These are phyloP conservation scores for Kwoniella newhampshirensis DNA, from an alignment of 768 basidiomycete species.

Conservation along the genomic window DNA sequence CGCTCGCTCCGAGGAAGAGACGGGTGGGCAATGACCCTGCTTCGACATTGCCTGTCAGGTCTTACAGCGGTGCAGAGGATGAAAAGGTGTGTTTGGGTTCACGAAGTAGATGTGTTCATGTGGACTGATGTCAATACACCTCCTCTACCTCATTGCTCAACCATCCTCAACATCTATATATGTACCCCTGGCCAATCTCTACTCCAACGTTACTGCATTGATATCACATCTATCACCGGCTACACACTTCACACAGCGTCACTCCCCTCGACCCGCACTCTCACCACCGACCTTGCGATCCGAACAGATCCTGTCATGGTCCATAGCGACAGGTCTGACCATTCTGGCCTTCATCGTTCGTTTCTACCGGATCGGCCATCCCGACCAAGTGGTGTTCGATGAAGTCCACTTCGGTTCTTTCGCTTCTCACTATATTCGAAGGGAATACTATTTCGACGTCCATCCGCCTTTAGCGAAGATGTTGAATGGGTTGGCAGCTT, in stretches of 20 bases:
- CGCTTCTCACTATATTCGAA: conserved; percentile 83
- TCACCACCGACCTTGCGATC: conserved; percentile 11
- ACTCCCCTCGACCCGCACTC: conserved; percentile 16
- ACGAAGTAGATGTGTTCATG: background rate
- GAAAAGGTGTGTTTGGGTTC: conserved; percentile 30
- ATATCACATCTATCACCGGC: no score
- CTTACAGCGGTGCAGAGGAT: conserved; percentile 11
- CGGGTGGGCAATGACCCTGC: conserved; percentile 2
- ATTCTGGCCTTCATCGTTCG: conserved; percentile 76
- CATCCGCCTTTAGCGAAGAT: conserved; percentile 97
- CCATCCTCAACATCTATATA: background rate
- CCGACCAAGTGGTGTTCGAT: conserved; percentile 94
- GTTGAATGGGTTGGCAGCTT: conserved; percentile 87
- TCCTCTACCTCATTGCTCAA: conserved; percentile 1
- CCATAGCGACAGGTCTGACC: conserved; percentile 55
- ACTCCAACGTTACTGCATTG: background rate
- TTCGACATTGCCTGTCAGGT: conserved; percentile 12
- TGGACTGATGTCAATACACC: background rate
- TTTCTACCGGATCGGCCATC: conserved; percentile 91
- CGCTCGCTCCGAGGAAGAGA: conserved; percentile 22
- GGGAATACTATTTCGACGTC: conserved; percentile 98
- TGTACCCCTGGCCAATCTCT: background rate
- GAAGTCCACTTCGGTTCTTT: conserved; percentile 99
- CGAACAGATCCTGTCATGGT: conserved; percentile 30
- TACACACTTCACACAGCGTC: conserved; percentile 3